Evolutionary conservation across 768 basidiomycete genomes (phyloP).

Genomic region (Kwoniella bestiolae): DNA sequence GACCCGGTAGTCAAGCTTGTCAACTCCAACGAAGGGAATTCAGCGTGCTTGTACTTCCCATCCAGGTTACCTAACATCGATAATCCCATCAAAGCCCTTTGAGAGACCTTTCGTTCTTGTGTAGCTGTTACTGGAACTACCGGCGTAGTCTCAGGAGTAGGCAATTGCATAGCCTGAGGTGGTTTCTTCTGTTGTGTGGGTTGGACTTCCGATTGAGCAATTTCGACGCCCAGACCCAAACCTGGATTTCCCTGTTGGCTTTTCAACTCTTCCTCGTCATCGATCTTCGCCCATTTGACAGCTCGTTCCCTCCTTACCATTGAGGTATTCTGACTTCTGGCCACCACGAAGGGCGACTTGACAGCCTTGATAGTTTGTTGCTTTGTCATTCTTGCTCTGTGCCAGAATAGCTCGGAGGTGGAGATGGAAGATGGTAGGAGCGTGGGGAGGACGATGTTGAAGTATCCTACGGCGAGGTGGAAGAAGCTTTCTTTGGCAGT

Average conservation of each 20-base stretch:
- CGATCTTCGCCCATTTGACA: slow-evolving; percentile 72
- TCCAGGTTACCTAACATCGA: slow-evolving; percentile 86
- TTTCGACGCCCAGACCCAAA: slow-evolving; percentile 20
- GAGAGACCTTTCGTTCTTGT: slow-evolving; percentile 61
- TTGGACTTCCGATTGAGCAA: slow-evolving; percentile 5
- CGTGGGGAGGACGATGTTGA: slow-evolving; percentile 77
- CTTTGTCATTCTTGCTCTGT: slow-evolving; percentile 71
- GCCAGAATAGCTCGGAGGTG: slow-evolving; percentile 68
- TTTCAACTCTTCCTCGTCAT: slow-evolving; percentile 61
- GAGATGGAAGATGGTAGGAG: slow-evolving; percentile 63
- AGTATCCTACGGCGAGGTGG: slow-evolving; percentile 80
- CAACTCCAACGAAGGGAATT: slow-evolving; percentile 66
- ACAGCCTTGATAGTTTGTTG: slow-evolving; percentile 69
- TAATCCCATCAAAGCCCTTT: slow-evolving; percentile 66
- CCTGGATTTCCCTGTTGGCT: background rate
- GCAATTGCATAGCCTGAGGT: slow-evolving; percentile 45
- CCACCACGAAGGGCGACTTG: slow-evolving; percentile 67
- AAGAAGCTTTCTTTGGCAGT: slow-evolving; percentile 66
- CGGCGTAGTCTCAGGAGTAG: slow-evolving; percentile 20
- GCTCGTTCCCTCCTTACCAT: slow-evolving; percentile 67
- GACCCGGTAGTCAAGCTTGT: slow-evolving; percentile 81
- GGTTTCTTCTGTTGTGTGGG: slow-evolving; percentile 59
- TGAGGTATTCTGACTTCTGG: slow-evolving; percentile 71
- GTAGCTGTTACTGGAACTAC: background rate
- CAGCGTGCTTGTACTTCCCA: slow-evolving; percentile 73